phyloP scores from a whole-genome alignment of 495 filamentous ascomycete species.

The Penicillium bovifimosum region DNA sequence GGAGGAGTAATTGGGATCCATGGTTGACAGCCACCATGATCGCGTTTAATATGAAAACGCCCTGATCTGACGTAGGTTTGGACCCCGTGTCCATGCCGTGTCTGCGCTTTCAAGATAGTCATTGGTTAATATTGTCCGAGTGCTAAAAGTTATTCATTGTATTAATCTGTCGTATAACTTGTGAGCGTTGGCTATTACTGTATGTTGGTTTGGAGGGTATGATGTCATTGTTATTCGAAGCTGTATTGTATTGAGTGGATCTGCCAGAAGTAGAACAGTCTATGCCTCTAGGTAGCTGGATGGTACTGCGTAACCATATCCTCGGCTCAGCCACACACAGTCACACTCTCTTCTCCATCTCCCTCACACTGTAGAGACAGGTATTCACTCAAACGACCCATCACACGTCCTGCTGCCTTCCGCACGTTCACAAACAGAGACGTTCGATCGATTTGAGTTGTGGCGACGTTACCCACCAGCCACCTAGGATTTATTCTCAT shows the following conservation, averaged over 20 bases:
- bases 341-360: no score
- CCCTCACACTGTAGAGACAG: no score
- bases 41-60: constrained; percentile 1
- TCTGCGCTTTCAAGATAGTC: background rate
- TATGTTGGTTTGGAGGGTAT: constrained; percentile 1
- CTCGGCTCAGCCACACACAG: no score
- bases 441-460: no score
- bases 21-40: background rate
- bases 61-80: background rate
- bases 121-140: constrained; percentile 15
- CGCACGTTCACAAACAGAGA: no score
- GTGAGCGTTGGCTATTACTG: background rate
- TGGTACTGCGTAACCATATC: no score
- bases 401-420: no score
- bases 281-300: constrained; percentile 4
- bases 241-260: constrained; percentile 3
- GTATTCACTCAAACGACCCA: no score
- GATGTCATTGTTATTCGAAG: constrained; percentile 15
- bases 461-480: no score
- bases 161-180: background rate
- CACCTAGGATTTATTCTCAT: background rate
- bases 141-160: background rate
- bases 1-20: background rate
- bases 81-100: background rate
- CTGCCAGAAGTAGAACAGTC: constrained; percentile 3